These are phyloP conservation scores for Yamadazyma insecticola DNA, from an alignment of 805 yeast genomes.

Conservation along the genomic window DNA sequence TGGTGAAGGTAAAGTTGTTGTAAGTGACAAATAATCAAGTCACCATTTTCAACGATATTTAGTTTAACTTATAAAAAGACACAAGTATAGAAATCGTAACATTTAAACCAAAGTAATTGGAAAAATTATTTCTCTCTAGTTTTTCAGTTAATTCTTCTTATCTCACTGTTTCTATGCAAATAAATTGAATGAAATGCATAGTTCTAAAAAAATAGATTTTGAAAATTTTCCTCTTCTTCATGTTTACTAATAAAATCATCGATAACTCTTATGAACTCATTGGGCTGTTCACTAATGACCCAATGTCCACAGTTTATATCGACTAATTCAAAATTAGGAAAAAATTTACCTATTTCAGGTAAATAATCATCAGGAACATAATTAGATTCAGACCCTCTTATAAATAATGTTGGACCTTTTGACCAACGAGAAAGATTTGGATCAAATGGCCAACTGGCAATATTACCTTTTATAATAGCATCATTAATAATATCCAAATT, in stretches of 20 bases:
- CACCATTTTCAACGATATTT: too few relatives aligned
- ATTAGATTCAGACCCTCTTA: slow-evolving; percentile 71
- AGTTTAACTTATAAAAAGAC: too few relatives aligned
- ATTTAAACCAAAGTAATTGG: too few relatives aligned
- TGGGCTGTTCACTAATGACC: slow-evolving; percentile 84
- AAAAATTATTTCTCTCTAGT: too few relatives aligned
- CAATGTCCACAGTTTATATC: slow-evolving; percentile 90
- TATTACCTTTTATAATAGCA: slow-evolving; percentile 56
- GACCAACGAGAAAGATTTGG: slow-evolving; percentile 50
- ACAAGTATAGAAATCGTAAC: too few relatives aligned
- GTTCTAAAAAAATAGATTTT: too few relatives aligned
- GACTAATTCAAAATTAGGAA: slow-evolving; percentile 69
- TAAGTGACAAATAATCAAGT: slow-evolving; percentile 24
- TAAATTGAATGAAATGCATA: background rate
- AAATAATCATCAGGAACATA: slow-evolving; percentile 82
- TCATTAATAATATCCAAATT: slow-evolving; percentile 70
- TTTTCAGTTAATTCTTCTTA: background rate
- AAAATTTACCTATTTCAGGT: slow-evolving; percentile 66
- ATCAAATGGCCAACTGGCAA: slow-evolving; percentile 76
- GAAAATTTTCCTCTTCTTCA: slow-evolving; percentile 26
- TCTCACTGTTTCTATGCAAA: background rate
- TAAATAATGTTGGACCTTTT: slow-evolving; percentile 65
- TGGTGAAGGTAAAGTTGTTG: slow-evolving; percentile 22
- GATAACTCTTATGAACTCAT: slow-evolving; percentile 61
- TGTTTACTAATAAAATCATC: slow-evolving; percentile 56